Conservation (phyloP, 129 eudicot species). For the Ambrosia trifida region DNA sequence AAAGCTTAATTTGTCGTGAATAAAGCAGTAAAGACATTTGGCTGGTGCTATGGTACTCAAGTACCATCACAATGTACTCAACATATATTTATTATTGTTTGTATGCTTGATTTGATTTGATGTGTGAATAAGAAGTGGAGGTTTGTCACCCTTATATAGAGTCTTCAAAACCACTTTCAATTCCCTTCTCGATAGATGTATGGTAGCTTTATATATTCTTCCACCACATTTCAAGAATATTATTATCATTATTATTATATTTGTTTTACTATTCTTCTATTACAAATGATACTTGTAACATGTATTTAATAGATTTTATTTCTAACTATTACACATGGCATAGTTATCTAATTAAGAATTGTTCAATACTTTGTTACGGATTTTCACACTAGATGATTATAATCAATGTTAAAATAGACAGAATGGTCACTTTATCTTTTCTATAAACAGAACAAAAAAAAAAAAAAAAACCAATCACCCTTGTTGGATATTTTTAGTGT, state of each 20-base stretch:
- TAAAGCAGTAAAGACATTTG: not conserved
- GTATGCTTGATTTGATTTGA: slow-evolving; percentile 29
- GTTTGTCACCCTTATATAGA: slow-evolving; percentile 48
- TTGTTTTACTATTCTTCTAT: not conserved
- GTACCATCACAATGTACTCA: slow-evolving; percentile 12
- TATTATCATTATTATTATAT: not conserved
- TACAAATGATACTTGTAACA: not conserved
- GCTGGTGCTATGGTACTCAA: slow-evolving; percentile 10
- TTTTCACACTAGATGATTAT: too few species aligned
- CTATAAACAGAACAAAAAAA: too few species aligned
- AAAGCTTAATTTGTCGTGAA: slow-evolving; percentile 16
- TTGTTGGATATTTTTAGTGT: too few species aligned
- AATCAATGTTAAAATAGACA: too few species aligned
- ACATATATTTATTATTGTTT: slow-evolving; percentile 22
- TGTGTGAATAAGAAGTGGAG: slow-evolving; percentile 37
- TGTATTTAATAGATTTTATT: too few species aligned
- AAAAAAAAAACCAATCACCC: too few species aligned
- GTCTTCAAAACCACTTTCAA: slow-evolving; percentile 27
- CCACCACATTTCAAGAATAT: not conserved
- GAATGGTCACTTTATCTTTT: too few species aligned
- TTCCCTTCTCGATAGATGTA: slow-evolving; percentile 33
- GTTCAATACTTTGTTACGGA: too few species aligned
- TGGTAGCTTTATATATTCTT: slow-evolving; percentile 39
- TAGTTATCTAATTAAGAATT: too few species aligned
- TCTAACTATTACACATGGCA: too few species aligned